A percentile compares a stretch with the other conserved stretches of the same genome.
phyloP scores from a whole-genome alignment of 78 protist genomes.

The Dictyostelium citrinum region DNA sequence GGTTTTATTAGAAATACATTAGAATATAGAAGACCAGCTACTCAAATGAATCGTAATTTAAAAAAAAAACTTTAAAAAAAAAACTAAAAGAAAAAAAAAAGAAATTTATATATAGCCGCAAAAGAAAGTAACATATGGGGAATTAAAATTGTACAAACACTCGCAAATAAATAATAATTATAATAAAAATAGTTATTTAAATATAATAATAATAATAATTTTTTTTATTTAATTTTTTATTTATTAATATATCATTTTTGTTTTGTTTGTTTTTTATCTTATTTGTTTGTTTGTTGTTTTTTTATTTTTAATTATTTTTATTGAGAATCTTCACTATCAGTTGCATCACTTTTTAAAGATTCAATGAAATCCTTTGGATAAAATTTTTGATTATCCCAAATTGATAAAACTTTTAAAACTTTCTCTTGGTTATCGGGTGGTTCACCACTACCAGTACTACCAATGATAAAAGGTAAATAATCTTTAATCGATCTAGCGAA shows the following conservation, averaged over 20 bases:
- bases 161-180: background rate
- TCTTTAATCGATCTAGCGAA: constrained; percentile 41
- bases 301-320: background rate
- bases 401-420: constrained; percentile 25
- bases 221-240: background rate
- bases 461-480: constrained; percentile 41
- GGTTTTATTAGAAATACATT: constrained; percentile 36
- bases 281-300: background rate
- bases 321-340: background rate
- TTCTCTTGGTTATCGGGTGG: constrained; percentile 34
- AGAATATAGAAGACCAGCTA: constrained; percentile 43
- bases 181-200: background rate
- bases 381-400: constrained; percentile 30
- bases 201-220: background rate
- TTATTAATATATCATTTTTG: background rate
- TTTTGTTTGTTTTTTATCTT: background rate
- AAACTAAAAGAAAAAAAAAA: background rate
- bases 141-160: background rate
- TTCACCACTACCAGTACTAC: constrained; percentile 9
- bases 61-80: background rate
- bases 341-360: constrained; percentile 3
- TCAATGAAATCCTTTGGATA: constrained; percentile 41
- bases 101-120: background rate
- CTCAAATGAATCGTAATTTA: constrained; percentile 28
- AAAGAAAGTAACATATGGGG: background rate